phyloP scores from a whole-genome alignment of 2,329 filamentous ascomycete genomes.

The Penicillium sp. region DNA sequence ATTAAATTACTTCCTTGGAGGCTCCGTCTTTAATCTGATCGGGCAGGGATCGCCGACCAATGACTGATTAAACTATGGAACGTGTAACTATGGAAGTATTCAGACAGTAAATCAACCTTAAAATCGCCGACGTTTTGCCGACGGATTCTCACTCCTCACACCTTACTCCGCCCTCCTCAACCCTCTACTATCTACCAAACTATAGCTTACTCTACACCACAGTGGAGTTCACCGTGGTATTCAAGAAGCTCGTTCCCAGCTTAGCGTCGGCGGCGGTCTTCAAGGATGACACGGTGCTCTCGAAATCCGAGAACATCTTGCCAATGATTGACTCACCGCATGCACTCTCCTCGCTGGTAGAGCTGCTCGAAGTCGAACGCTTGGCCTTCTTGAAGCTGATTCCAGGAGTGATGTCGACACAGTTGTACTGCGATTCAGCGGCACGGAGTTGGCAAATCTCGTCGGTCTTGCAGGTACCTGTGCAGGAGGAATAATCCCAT shows the following conservation, averaged over 20 bases:
- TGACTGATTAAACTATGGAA: conserved; percentile 1
- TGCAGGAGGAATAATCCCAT: conserved; percentile 44
- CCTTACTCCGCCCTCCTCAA: no score
- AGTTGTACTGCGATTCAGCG: conserved; percentile 55
- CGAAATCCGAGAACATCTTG: conserved; percentile 17
- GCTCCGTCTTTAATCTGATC: not conserved
- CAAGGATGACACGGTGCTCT: conserved; percentile 9
- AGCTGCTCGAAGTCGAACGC: conserved; percentile 7
- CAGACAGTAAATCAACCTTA: not conserved
- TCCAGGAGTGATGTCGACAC: conserved; percentile 42
- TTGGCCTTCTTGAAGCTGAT: conserved; percentile 33
- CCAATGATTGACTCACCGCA: conserved; percentile 20
- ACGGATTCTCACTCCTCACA: not conserved
- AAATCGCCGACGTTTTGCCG: not conserved
- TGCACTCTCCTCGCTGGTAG: not conserved
- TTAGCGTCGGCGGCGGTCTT: conserved; percentile 12
- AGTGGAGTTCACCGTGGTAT: conserved; percentile 12
- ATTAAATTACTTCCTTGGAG: not conserved
- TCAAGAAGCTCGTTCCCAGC: conserved; percentile 13
- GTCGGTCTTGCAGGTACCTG: conserved; percentile 42
- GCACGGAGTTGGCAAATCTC: conserved; percentile 57
- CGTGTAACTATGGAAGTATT: not conserved
- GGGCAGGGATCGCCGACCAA: conserved; percentile 1
- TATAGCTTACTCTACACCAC: not conserved
- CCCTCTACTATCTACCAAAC: not conserved